Percentiles rank a stretch among this genome's conserved stretches.
Conservation (phyloP, 257 asterid genomes). For the Petrea volubilis region DNA sequence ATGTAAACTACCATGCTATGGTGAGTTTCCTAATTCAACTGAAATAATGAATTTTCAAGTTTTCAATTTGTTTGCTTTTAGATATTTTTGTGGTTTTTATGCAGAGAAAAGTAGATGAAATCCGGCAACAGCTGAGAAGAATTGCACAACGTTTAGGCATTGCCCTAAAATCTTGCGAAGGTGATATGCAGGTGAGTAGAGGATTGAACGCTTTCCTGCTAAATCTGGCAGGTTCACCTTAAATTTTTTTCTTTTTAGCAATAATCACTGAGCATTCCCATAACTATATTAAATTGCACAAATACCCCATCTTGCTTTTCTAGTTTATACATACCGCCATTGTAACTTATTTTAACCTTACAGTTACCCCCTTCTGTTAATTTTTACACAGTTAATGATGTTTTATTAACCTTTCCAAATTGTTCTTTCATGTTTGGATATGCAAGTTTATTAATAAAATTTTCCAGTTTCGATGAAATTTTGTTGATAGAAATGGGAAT, state of each 20-base stretch:
- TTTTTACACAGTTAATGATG: too few species aligned
- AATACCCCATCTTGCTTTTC: too few species aligned
- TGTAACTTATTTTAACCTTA: too few species aligned
- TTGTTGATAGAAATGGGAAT: too few species aligned
- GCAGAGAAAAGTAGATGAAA: conserved; percentile 80
- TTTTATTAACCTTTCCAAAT: too few species aligned
- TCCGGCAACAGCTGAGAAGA: conserved; percentile 80
- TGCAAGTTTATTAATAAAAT: too few species aligned
- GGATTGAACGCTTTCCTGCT: conserved; percentile 6
- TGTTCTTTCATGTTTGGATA: too few species aligned
- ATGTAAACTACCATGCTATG: conserved; percentile 91
- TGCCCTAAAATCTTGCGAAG: conserved; percentile 77
- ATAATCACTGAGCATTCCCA: too few species aligned
- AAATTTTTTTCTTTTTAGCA: neutral
- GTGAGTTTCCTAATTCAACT: conserved; percentile 38
- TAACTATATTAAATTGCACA: too few species aligned
- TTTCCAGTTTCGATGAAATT: too few species aligned
- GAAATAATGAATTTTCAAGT: conserved; percentile 4
- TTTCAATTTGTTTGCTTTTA: conserved; percentile 6
- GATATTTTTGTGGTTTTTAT: conserved; percentile 27
- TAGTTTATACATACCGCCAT: too few species aligned
- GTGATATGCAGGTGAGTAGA: conserved; percentile 62
- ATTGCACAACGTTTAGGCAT: conserved; percentile 78
- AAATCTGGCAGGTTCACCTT: neutral
- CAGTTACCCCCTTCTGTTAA: too few species aligned